Base-by-base conservation (phyloP, 2,329 filamentous ascomycete species). In the Pseudogymnoascus pannorum region DNA sequence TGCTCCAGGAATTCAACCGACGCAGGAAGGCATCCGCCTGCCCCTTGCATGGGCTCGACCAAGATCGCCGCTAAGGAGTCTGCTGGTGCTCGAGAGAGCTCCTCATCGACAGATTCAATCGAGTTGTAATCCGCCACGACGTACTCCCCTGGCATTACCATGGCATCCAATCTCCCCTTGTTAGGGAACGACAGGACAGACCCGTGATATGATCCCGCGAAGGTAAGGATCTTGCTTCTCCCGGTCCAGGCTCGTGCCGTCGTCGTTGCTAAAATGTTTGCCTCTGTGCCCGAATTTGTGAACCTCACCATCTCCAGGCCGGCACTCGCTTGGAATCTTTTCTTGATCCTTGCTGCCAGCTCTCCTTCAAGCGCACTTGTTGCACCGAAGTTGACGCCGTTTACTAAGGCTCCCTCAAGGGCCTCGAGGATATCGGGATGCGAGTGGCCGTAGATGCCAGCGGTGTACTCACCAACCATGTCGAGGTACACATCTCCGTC, bases 251-350 rank as follows among this genome's bases (percentile, higher is more conserved):
- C 63, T 3, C 61, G n/a, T 2, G 68, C 66, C 7, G 66, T 62
- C n/a, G 78, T 79, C 1, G 88, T 68, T 2, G 84, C 84, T 68
- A 85, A 80, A 4, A 83, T 75, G 58, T 84, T 87, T 4, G 84
- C 84, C 70, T 88, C 86, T 0, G 86, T 88, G 2, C 86, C 86
- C 0, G 83, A 86, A 70, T 87, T 88, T 42, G 81, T 79, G 70
- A 88, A 87, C 1, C 86, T 77, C 3, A 87, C 72, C 11, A 77
- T 75, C 5, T 85, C 82, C 4, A 87, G 72, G 5, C 68, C 67
- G 5, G 61, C 64, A 24, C 40, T n/a, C 4, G 62, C 61, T 8
- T 67, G 66, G 65, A 88, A 87, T 3, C 85, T 76, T 8, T 72
- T 66, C 61, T 77, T 80, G n/a, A 87, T 57, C 69, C n/a, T 78